Evolutionary conservation across 2,329 filamentous ascomycete species (phyloP), one percentile per base, ranked within the genome.

Genomic region (Pseudogymnoascus sp.): DNA sequence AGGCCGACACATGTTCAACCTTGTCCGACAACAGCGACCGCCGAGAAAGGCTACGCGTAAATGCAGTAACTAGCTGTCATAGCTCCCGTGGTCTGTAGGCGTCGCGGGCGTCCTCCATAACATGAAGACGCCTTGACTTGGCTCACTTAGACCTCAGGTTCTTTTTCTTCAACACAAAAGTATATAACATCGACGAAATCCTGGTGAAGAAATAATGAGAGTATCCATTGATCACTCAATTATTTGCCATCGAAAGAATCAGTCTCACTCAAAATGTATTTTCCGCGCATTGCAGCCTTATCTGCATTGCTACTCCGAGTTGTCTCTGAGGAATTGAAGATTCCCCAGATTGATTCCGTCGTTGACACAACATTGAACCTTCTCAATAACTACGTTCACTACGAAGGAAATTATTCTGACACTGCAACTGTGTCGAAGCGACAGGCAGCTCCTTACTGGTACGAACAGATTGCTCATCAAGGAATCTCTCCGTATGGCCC

Each of bases 391-490:
- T 47, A 47, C 11, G 42, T 47, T 47, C 42, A 47, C 21, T 47
- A 14, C 21, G 21, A 47, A 26, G 42, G 42, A 21, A 14, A 6
- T 8, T 19, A 44, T 44, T 44, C 40, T n/a, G 21, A 14, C 11
- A 14, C 31, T 14, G 6, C 19, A n/a, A 13, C 59, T 7, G 37
- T 40, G 35, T 40, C 37, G 11, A 44, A 38, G 16, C 59, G 59
- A 24, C 59, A 44, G n/a, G 24, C 13, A 50, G 61, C 64, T 16
- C 21, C 66, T n/a, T 70, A 68, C 56, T 69, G 67, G 68, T 68
- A 68, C 50, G 68, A 70, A 38, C 44, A 61, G 4, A 70, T 70
- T 38, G 21, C 62, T 6, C 65, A 70, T 33, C 67, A 68, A 42
- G 68, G 68, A 11, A 31, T 65, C 24, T 65, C 68, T 59, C 64